These are phyloP conservation scores for Lolium multiflorum DNA, from an alignment of 176 grass and related monocot genomes.

Conservation along the genomic window DNA sequence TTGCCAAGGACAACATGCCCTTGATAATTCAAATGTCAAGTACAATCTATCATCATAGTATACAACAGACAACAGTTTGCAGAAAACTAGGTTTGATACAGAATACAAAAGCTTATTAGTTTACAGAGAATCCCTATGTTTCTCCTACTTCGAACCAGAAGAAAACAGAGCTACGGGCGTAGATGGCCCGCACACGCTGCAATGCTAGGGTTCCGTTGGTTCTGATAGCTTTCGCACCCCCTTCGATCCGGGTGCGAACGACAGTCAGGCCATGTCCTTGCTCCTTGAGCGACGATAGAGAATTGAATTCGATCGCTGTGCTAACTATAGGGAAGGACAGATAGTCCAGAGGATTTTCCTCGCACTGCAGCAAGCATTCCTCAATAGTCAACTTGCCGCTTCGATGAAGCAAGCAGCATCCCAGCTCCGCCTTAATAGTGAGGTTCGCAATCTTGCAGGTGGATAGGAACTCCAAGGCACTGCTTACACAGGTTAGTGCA, in stretches of 20 bases:
- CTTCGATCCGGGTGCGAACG: slow-evolving; percentile 86
- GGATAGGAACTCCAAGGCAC: slow-evolving; percentile 84
- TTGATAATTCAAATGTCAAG: slow-evolving; percentile 12
- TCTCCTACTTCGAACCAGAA: slow-evolving; percentile 96
- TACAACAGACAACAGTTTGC: slow-evolving; percentile 22
- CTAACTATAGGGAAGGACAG: slow-evolving; percentile 95
- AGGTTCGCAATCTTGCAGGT: slow-evolving; percentile 92
- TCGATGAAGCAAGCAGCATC: slow-evolving; percentile 85
- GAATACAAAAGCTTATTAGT: not conserved
- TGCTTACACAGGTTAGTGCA: slow-evolving; percentile 34
- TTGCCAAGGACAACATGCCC: not conserved
- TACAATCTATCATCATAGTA: not conserved
- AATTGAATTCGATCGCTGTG: slow-evolving; percentile 54
- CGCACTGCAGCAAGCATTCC: slow-evolving; percentile 90
- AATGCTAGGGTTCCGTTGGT: slow-evolving; percentile 76
- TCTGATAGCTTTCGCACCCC: slow-evolving; percentile 79
- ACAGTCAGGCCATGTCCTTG: slow-evolving; percentile 73
- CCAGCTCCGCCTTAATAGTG: slow-evolving; percentile 82
- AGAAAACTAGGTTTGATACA: not conserved
- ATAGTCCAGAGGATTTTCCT: slow-evolving; percentile 89
- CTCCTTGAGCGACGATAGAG: slow-evolving; percentile 44
- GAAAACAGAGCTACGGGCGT: slow-evolving; percentile 79
- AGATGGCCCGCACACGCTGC: slow-evolving; percentile 86
- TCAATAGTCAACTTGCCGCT: slow-evolving; percentile 82
- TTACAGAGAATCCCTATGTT: slow-evolving; percentile 27